Percentiles rank a stretch among this genome's conserved stretches.
Conservation (phyloP, 305 asterid species). For the Fraxinus latifolia region DNA sequence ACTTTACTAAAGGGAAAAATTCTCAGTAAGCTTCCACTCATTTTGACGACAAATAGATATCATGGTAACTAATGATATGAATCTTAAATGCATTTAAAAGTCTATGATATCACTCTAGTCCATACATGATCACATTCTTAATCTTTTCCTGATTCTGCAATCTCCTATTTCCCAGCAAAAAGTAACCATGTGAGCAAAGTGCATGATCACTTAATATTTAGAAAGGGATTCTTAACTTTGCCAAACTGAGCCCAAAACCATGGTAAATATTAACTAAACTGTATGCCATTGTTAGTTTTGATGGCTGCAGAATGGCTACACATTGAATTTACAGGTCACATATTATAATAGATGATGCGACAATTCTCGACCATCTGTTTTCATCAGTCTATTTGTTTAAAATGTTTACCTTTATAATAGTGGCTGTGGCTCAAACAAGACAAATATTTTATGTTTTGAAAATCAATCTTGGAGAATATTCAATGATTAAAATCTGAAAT, state of each 20-base stretch:
- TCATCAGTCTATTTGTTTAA: not conserved
- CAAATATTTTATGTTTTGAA: not conserved
- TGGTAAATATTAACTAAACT: not conserved
- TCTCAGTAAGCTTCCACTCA: not conserved
- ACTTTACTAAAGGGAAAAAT: not conserved
- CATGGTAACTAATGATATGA: constrained; percentile 8
- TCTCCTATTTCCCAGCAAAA: not conserved
- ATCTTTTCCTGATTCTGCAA: not conserved
- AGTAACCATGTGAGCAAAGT: not conserved
- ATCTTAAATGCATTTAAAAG: not conserved
- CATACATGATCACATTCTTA: not conserved
- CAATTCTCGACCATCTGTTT: not conserved
- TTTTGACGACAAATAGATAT: constrained; percentile 3
- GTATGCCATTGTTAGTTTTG: not conserved
- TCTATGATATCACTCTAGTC: not conserved
- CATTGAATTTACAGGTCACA: not conserved
- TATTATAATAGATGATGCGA: not conserved
- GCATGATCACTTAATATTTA: not conserved
- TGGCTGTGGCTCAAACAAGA: not conserved
- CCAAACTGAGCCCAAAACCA: not conserved
- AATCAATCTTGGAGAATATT: not conserved
- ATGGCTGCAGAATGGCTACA: not conserved
- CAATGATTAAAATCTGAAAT: not conserved
- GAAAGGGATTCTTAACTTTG: not conserved
- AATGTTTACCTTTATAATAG: not conserved